Conservation (phyloP, 306 rosid species). For the Hylodesmum podocarpum region DNA sequence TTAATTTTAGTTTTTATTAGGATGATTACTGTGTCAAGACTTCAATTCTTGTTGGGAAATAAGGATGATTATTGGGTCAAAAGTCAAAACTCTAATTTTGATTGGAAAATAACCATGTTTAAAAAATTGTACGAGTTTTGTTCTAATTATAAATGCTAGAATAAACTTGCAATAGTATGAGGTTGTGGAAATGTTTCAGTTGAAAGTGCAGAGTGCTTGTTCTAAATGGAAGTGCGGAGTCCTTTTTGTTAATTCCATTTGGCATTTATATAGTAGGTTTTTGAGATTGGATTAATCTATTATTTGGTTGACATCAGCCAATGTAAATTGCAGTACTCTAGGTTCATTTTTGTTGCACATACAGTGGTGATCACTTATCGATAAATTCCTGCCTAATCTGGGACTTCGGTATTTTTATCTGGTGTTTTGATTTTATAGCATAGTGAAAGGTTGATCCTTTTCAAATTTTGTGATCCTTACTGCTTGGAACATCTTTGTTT, state of each 20-base stretch:
- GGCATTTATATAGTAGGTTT: conserved; percentile 6
- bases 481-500: neutral
- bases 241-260: neutral
- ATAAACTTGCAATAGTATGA: neutral
- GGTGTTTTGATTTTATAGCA: neutral
- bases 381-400: neutral
- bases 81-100: too few relatives aligned
- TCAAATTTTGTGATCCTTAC: neutral
- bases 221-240: conserved; percentile 8
- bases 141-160: neutral
- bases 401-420: neutral
- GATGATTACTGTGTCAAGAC: too few relatives aligned
- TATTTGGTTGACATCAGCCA: neutral
- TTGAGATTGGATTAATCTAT: neutral
- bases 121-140: neutral
- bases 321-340: neutral
- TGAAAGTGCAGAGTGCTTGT: neutral
- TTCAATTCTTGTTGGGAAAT: too few relatives aligned
- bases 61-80: too few relatives aligned
- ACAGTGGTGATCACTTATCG: neutral
- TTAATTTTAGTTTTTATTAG: too few relatives aligned
- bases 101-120: too few relatives aligned
- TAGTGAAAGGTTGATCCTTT: neutral
- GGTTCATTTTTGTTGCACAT: conserved; percentile 1
- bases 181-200: neutral